Evolutionary conservation across 345 rosid species (phyloP).

Genomic region (Carallia pectinifolia): DNA sequence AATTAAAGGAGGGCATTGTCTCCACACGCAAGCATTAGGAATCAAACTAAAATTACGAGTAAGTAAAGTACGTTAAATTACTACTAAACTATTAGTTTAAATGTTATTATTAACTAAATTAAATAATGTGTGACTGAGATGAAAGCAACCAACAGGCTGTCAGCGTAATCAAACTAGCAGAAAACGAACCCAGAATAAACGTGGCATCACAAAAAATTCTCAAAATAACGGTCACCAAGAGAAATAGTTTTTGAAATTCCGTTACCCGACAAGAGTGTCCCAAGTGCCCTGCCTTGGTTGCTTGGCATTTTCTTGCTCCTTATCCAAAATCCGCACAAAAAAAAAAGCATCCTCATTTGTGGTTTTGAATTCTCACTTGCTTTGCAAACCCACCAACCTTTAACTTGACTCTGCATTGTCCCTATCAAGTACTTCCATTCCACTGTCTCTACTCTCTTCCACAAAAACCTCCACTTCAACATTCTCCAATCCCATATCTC

Average conservation of each 20-base stretch:
- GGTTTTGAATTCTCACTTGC: too few species aligned
- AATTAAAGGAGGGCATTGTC: too few species aligned
- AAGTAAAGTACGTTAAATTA: too few species aligned
- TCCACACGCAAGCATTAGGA: too few species aligned
- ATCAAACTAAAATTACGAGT: too few species aligned
- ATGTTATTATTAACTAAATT: too few species aligned
- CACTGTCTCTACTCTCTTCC: conserved; percentile 1
- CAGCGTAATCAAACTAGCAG: neutral
- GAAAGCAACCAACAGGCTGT: conserved; percentile 9
- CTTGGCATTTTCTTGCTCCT: conserved; percentile 25
- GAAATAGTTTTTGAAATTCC: neutral
- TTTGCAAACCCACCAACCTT: neutral
- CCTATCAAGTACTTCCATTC: conserved; percentile 15
- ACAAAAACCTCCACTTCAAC: conserved; percentile 5
- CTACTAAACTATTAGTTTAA: too few species aligned
- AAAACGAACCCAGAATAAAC: neutral
- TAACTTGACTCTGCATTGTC: conserved; percentile 14
- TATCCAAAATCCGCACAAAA: conserved; percentile 14
- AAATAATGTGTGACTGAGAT: neutral
- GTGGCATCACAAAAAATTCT: conserved; percentile 10
- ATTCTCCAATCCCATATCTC: neutral
- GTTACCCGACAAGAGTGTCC: conserved; percentile 21
- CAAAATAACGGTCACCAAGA: conserved; percentile 16
- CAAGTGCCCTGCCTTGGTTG: neutral
- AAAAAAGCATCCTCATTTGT: too few species aligned